phyloP scores from a whole-genome alignment of 139 green algal species.

The Yamagishiella unicocca region DNA sequence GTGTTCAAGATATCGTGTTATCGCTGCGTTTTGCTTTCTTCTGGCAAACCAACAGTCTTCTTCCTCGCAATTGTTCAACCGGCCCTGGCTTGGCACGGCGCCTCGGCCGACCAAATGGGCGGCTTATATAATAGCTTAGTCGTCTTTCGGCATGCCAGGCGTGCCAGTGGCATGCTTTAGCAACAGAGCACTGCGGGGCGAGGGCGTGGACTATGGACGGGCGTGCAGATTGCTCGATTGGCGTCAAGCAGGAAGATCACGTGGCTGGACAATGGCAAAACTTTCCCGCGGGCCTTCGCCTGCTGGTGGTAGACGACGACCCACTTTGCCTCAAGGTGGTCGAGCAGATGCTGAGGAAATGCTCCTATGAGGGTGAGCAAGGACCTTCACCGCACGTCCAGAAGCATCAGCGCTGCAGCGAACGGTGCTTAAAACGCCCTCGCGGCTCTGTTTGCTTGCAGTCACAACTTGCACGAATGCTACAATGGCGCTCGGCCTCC shows the following conservation, averaged over 20 bases:
- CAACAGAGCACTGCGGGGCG: neutral
- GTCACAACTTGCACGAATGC: conserved; percentile 68
- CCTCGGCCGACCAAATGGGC: neutral
- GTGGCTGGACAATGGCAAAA: conserved; percentile 11
- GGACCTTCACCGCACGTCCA: neutral
- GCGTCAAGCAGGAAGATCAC: conserved; percentile 19
- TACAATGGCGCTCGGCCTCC: conserved; percentile 69
- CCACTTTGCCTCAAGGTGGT: conserved; percentile 93
- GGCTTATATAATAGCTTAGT: neutral
- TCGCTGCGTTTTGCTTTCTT: too few species aligned
- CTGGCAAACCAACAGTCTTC: neutral
- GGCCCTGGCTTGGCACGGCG: neutral
- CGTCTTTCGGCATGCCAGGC: neutral
- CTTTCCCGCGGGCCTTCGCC: conserved; percentile 77
- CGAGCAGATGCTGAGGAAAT: conserved; percentile 90
- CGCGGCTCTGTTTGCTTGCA: conserved; percentile 48
- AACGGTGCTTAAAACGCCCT: neutral
- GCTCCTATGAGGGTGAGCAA: conserved; percentile 86
- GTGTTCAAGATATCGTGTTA: too few species aligned
- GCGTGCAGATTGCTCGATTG: neutral
- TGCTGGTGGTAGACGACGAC: conserved; percentile 97
- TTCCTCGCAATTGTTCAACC: neutral
- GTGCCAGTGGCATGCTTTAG: neutral
- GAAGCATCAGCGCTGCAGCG: neutral
- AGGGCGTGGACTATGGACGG: conserved; percentile 7